Base-by-base conservation (phyloP, 1,284 basidiomycete species). In the Sanghuangporus sanghuang region DNA sequence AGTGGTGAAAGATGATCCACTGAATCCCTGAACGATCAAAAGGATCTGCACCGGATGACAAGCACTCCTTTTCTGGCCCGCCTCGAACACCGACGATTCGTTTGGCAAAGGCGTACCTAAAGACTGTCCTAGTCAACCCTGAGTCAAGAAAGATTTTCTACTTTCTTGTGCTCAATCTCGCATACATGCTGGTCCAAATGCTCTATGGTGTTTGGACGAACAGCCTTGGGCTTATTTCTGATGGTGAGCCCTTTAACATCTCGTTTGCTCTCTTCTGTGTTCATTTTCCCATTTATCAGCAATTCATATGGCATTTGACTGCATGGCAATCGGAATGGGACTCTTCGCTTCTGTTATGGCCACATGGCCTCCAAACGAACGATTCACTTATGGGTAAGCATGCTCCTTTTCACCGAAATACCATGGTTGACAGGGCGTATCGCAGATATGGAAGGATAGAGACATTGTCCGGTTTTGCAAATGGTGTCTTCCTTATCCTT, bases 261-360 rank as follows among this genome's bases (percentile, higher is more conserved):
- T 27, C 32, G 36, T 38, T 54, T n/a, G 8, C 21, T n/a, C 6
- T 46, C 16, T 6, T 18, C 16, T n/a, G 16, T 7, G 16, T 32
- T 58, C n/a, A 21, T 46, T 16, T 11, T 7, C 9, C 21, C 36
- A 1, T n/a, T 35, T 35, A 53, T 5, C 68, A 97, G 96, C 97
- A 12, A 99, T 99, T 58, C 97, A 99, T 73, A 99, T 99, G 97
- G 93, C 96, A 27, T 99, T 99, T 71, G 97, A 99, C 77, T 99
- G 97, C 72, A 89, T 98, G 79, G 96, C 96, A 1, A 95, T 99
- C 63, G 96, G 87, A 0, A 94, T 99, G 68, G 97, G 97, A 1
- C 81, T 99, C 1, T 89, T 98, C 67, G 97, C 97, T 2, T 96
- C 93, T 32, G 93, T 99, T 11, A 98, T 98, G 90, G 94, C 96